phyloP scores from a whole-genome alignment of 2,329 filamentous ascomycete species.

The Penicillium hordei region DNA sequence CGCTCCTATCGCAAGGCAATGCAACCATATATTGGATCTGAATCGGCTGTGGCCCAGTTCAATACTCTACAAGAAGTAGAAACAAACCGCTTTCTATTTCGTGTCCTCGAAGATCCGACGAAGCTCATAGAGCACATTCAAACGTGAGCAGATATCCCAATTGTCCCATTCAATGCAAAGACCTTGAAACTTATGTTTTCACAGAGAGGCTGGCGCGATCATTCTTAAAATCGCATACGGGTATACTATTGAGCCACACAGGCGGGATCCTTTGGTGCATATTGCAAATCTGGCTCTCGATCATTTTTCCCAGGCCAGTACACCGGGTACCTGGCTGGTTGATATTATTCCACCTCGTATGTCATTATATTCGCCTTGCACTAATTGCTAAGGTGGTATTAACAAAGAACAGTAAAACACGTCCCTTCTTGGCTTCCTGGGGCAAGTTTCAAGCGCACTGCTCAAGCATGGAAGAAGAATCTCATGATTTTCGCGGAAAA shows the following conservation, averaged over 20 bases:
- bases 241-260: too few species aligned
- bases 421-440: too few species aligned
- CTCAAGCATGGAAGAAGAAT: too few species aligned
- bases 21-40: constrained; percentile 48
- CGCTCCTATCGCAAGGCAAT: constrained; percentile 49
- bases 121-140: constrained; percentile 45
- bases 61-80: constrained; percentile 48
- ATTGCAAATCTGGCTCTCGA: too few species aligned
- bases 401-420: not conserved
- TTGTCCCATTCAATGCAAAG: not conserved
- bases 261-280: too few species aligned
- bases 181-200: not conserved
- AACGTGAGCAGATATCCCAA: constrained; percentile 33
- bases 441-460: too few species aligned
- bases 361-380: not conserved
- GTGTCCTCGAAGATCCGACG: constrained; percentile 42
- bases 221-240: too few species aligned
- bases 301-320: too few species aligned
- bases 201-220: constrained; percentile 5
- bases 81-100: constrained; percentile 46
- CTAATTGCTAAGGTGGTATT: not conserved
- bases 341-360: constrained; percentile 24
- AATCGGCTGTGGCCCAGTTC: constrained; percentile 41
- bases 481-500: too few species aligned
- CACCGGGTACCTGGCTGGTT: too few species aligned